A percentile compares a stretch with the other conserved stretches of the same genome.
phyloP scores from a whole-genome alignment of 768 basidiomycete genomes.

The Lyophyllum atratum region DNA sequence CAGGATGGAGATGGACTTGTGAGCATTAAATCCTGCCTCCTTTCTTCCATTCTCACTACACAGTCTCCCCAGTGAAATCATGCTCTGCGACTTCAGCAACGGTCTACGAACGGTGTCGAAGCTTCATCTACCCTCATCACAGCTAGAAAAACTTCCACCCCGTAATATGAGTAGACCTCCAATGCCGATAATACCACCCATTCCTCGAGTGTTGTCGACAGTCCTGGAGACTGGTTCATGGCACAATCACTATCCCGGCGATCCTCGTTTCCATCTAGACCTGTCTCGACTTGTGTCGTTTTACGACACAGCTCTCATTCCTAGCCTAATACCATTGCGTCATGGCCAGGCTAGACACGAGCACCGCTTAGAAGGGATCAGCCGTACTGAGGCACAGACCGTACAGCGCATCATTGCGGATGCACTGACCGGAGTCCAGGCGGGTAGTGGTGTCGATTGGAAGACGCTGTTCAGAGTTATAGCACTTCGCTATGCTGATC shows the following conservation, averaged over 20 bases:
- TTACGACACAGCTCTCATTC: slow-evolving; percentile 31
- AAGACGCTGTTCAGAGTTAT: slow-evolving; percentile 27
- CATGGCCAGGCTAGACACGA: slow-evolving; percentile 19
- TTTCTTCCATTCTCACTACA: neutral
- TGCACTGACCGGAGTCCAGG: slow-evolving; percentile 5
- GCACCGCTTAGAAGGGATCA: slow-evolving; percentile 28
- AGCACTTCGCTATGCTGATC: slow-evolving; percentile 31
- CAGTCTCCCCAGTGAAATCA: slow-evolving; percentile 40
- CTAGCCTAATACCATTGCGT: slow-evolving; percentile 25
- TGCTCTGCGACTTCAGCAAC: slow-evolving; percentile 46
- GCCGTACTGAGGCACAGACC: slow-evolving; percentile 17
- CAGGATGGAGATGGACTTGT: slow-evolving; percentile 56
- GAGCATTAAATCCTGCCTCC: slow-evolving; percentile 13
- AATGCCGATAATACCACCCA: neutral
- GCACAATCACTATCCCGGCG: slow-evolving; percentile 36
- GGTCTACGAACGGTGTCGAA: slow-evolving; percentile 44
- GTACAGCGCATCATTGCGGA: slow-evolving; percentile 17
- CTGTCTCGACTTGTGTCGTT: slow-evolving; percentile 34
- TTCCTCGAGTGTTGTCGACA: neutral
- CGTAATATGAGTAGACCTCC: too few relatives aligned
- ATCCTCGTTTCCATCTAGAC: slow-evolving; percentile 35
- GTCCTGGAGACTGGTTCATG: slow-evolving; percentile 28
- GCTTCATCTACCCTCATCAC: slow-evolving; percentile 26
- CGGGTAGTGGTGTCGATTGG: slow-evolving; percentile 37
- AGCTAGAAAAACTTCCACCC: neutral